Percentiles rank a stretch among this genome's conserved stretches.
Conservation (phyloP, 768 basidiomycete genomes). For the Pleurotus djamor region DNA sequence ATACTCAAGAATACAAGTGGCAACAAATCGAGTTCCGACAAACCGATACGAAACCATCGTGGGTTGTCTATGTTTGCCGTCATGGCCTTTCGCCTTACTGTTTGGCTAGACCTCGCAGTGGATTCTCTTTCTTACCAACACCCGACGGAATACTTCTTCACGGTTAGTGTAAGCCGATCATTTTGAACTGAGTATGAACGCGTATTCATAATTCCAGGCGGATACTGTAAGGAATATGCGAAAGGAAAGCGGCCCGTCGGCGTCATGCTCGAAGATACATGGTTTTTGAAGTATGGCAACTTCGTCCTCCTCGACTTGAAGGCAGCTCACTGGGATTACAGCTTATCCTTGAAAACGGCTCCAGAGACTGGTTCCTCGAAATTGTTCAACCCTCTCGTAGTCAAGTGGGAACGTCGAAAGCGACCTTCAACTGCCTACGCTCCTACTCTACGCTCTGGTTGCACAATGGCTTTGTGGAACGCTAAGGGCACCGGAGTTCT, state of each 20-base stretch:
- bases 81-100: not conserved
- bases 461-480: conserved; percentile 84
- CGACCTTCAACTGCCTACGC: conserved; percentile 66
- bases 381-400: conserved; percentile 25
- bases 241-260: conserved; percentile 87
- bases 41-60: conserved; percentile 76
- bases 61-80: conserved; percentile 17
- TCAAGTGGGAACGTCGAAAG: conserved; percentile 90
- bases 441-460: conserved; percentile 73
- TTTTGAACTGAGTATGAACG: not conserved
- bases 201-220: conserved; percentile 42
- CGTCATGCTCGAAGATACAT: conserved; percentile 88
- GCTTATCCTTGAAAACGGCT: conserved; percentile 15
- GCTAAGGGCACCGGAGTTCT: conserved; percentile 68
- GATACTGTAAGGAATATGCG: conserved; percentile 87
- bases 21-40: conserved; percentile 70
- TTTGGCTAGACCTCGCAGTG: conserved; percentile 60
- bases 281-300: conserved; percentile 67
- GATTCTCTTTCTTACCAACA: conserved; percentile 81
- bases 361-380: conserved; percentile 16
- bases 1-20: conserved; percentile 88
- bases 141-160: conserved; percentile 79
- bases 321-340: not conserved
- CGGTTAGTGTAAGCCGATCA: conserved; percentile 32
- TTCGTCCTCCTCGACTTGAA: no score